A percentile compares a stretch with the other conserved stretches of the same genome.
Evolutionary conservation across 2,329 filamentous ascomycete genomes (phyloP).

Genomic region (Colletotrichum kahawae): DNA sequence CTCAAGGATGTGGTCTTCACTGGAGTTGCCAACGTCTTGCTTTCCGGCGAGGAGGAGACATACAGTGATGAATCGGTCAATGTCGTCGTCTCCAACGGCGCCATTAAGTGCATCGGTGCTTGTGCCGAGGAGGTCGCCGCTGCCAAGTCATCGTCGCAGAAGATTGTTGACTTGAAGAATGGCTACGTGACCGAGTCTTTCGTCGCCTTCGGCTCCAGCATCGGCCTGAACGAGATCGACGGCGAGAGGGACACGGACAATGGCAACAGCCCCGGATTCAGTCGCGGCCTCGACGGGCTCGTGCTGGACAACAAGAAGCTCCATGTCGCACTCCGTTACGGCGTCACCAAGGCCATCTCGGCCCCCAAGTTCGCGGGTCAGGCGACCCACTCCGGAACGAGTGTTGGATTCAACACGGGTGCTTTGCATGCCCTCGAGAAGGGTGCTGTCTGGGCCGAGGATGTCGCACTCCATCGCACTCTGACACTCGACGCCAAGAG

Average conservation of each 20-base stretch:
- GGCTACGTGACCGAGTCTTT: conserved; percentile 66
- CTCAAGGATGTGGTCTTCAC: conserved; percentile 56
- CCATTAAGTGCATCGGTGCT: conserved; percentile 59
- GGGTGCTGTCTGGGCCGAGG: conserved; percentile 57
- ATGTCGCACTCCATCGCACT: conserved; percentile 64
- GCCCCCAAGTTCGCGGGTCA: conserved; percentile 52
- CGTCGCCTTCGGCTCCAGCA: conserved; percentile 62
- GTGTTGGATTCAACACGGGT: conserved; percentile 62
- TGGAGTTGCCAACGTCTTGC: conserved; percentile 56
- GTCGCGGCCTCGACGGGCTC: conserved; percentile 63
- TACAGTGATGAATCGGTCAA: conserved; percentile 38
- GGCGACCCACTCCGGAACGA: conserved; percentile 58
- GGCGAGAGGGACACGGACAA: conserved; percentile 61
- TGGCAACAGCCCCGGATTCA: conserved; percentile 54
- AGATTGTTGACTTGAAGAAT: conserved; percentile 55
- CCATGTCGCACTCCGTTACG: conserved; percentile 55
- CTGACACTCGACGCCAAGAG: conserved; percentile 54
- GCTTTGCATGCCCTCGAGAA: conserved; percentile 50
- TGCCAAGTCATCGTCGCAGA: conserved; percentile 36
- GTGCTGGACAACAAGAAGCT: conserved; percentile 62
- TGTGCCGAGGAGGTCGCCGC: conserved; percentile 51
- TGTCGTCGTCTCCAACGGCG: conserved; percentile 58
- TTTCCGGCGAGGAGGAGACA: conserved; percentile 44
- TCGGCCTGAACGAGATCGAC: conserved; percentile 70
- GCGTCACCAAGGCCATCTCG: conserved; percentile 63